A percentile compares a stretch with the other conserved stretches of the same genome.
phyloP scores from a whole-genome alignment of 2,329 filamentous ascomycete species.

The Pseudocercospora ulei region DNA sequence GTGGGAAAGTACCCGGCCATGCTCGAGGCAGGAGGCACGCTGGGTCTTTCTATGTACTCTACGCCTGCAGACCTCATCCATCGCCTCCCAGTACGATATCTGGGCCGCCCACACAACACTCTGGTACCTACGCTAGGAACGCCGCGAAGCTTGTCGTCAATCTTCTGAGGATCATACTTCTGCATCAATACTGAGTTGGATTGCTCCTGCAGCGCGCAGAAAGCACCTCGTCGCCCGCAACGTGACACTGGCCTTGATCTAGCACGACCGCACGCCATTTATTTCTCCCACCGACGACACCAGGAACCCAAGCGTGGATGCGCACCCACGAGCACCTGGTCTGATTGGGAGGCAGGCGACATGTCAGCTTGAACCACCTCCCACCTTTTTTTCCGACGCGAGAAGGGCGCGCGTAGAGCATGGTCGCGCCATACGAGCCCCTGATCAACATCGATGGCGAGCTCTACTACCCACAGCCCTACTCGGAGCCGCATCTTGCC shows the following conservation, averaged over 20 bases:
- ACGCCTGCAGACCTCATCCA: constrained; percentile 1
- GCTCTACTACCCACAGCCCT: constrained; percentile 29
- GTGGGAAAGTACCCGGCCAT: not conserved
- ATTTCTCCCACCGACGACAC: no score
- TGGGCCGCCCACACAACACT: not conserved
- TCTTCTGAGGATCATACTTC: not conserved
- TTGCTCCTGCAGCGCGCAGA: constrained; percentile 1
- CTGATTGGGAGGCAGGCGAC: not conserved
- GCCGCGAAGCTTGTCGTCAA: not conserved
- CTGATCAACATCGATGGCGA: constrained; percentile 20
- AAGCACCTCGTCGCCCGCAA: no score
- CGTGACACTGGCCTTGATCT: no score
- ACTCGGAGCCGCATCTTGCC: constrained; percentile 26
- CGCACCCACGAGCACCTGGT: not conserved
- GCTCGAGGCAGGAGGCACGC: constrained; percentile 2
- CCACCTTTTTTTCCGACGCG: not conserved
- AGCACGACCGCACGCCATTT: no score
- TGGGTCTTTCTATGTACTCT: constrained; percentile 2
- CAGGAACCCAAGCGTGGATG: no score
- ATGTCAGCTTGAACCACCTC: not conserved
- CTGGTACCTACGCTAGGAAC: not conserved
- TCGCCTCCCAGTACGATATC: not conserved
- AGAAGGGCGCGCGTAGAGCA: not conserved
- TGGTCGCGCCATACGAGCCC: constrained; percentile 21
- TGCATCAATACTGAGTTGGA: not conserved